Evolutionary conservation across 2,329 filamentous ascomycete genomes (phyloP), one percentile per base, ranked within the genome.

Genomic region (Beauveria sp.): DNA sequence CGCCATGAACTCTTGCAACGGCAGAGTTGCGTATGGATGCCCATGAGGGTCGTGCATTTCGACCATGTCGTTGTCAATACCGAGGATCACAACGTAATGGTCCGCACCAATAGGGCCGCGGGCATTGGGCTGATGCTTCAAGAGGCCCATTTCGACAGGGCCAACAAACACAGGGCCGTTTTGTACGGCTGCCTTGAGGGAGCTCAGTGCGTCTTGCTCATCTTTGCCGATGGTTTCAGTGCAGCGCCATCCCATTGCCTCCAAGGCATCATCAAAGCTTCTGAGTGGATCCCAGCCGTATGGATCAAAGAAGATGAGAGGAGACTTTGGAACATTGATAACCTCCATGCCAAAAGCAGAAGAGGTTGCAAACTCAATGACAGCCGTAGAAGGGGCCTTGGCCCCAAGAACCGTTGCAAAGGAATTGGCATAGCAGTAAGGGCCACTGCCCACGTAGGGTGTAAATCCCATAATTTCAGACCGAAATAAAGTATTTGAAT

Each of bases 341-440:
- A 65, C 43, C 44, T 66, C 52, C 65, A 65, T 65, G 57, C 65
- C 64, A 52, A 66, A 66, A 16, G 64, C 44, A 37, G 64, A 63
- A 1, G 59, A 64, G 24, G 63, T 66, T 16, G 64, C 64, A 55
- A 66, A 66, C 26, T 66, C 64, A 41, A 66, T 55, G 48, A 66
- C 59, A 2, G 62, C 59, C 3, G 64, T 58, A 12, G 63, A 64
- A 8, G 63, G 63, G 5, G 63, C 57, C 14, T 62, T 52, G 10
- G 46, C 10, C 7, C 63, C 63, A n/a, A 65, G 58, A 41, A 65
- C 59, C 59, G 63, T 66, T 22, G 65, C 63, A 14, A 66, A 56
- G 5, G 62, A 63, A 54, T 66, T 66, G 40, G 65, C 54, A 46
- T 64, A 66, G 61, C 64, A 66, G 58, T 66, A 66, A 3, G 64